These are phyloP conservation scores for Dictyostelium citrinum DNA, from an alignment of 78 protist species.

Conservation along the genomic window DNA sequence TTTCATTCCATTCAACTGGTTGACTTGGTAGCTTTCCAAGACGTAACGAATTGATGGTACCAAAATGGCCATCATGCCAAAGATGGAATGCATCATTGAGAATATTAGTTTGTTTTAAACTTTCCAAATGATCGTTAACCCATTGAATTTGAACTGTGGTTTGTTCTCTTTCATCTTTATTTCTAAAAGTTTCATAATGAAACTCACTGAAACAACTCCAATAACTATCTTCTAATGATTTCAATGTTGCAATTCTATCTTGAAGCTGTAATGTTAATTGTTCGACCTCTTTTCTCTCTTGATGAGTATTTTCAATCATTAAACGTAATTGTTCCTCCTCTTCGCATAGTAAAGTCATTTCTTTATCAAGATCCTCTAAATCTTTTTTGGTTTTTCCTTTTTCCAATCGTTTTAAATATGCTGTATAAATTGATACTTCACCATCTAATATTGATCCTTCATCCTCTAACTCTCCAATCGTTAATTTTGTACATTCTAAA, in stretches of 20 bases:
- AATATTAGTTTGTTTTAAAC: slow-evolving; percentile 84
- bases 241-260: background rate
- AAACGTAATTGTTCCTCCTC: slow-evolving; percentile 8
- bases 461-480: slow-evolving; percentile 29
- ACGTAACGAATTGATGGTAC: slow-evolving; percentile 90
- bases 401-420: slow-evolving; percentile 6
- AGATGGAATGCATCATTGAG: slow-evolving; percentile 93
- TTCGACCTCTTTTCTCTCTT: background rate
- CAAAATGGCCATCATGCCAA: slow-evolving; percentile 89
- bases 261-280: background rate
- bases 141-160: slow-evolving; percentile 14
- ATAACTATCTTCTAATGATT: background rate
- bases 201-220: slow-evolving; percentile 47
- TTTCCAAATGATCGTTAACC: slow-evolving; percentile 62
- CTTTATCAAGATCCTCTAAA: background rate
- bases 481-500: slow-evolving; percentile 59
- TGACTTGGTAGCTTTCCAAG: slow-evolving; percentile 87
- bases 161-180: slow-evolving; percentile 42
- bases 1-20: slow-evolving; percentile 92
- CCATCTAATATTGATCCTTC: background rate
- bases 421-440: slow-evolving; percentile 5
- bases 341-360: background rate
- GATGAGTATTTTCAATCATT: background rate
- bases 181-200: slow-evolving; percentile 33
- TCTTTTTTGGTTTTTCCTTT: background rate